A percentile compares a stretch with the other conserved stretches of the same genome.
Evolutionary conservation across 2,329 filamentous ascomycete genomes (phyloP).

Genomic region (Drechslerella stenobrocha): DNA sequence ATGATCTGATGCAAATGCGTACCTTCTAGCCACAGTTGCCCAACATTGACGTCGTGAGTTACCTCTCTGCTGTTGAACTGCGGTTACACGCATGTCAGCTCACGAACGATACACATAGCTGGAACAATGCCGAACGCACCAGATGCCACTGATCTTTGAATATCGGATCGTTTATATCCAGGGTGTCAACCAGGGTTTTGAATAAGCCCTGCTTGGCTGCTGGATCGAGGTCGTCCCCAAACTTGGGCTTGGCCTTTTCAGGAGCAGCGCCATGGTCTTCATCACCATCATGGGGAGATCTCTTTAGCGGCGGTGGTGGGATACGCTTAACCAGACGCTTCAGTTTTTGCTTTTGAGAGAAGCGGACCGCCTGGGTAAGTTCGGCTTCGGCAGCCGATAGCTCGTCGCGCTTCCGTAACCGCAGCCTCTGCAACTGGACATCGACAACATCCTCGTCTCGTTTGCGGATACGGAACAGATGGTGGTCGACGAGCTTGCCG

Average conservation of each 20-base stretch:
- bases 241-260: constrained; percentile 17
- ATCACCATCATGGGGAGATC: constrained; percentile 21
- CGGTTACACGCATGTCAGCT: constrained; percentile 26
- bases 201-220: constrained; percentile 17
- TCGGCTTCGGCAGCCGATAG: constrained; percentile 59
- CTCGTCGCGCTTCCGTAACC: constrained; percentile 59
- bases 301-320: constrained; percentile 54
- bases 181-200: constrained; percentile 61
- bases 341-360: constrained; percentile 75
- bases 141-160: constrained; percentile 96
- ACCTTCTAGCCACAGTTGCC: constrained; percentile 84
- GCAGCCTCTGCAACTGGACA: constrained; percentile 61
- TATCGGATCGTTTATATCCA: constrained; percentile 85
- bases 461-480: constrained; percentile 78
- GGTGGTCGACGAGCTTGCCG: constrained; percentile 75
- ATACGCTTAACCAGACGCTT: constrained; percentile 66
- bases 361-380: constrained; percentile 72
- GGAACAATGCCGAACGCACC: constrained; percentile 36
- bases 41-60: constrained; percentile 96
- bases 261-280: constrained; percentile 1
- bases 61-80: constrained; percentile 73
- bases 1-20: constrained; percentile 1
- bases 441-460: constrained; percentile 64
- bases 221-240: constrained; percentile 7
- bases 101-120: neutral